These are phyloP conservation scores for Otatea glauca DNA, from an alignment of 176 grass and related monocot species.

Conservation along the genomic window DNA sequence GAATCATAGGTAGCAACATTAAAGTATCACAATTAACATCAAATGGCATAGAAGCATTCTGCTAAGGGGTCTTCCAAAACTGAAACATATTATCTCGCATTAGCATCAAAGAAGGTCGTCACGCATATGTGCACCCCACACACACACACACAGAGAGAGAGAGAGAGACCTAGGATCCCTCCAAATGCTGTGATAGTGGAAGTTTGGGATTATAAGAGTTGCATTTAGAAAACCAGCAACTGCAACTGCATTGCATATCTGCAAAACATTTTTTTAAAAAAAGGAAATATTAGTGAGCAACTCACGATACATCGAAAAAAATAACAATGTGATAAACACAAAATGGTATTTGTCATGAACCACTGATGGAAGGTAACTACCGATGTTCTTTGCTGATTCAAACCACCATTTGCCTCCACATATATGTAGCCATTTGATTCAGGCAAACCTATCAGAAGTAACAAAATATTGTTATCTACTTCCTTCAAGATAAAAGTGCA, in stretches of 20 bases:
- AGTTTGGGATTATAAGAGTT: constrained; percentile 93
- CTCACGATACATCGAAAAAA: background rate
- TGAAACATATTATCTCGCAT: background rate
- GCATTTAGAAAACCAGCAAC: constrained; percentile 98
- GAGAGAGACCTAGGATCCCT: constrained; percentile 86
- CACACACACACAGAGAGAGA: background rate
- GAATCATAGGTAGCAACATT: background rate
- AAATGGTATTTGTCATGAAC: constrained; percentile 3
- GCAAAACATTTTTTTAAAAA: constrained; percentile 30
- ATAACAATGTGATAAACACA: background rate
- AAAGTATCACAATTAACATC: too few relatives aligned
- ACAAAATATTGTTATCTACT: constrained; percentile 39
- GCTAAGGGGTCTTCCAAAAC: too few relatives aligned
- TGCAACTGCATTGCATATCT: constrained; percentile 99
- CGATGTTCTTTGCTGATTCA: constrained; percentile 98
- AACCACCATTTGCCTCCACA: constrained; percentile 95
- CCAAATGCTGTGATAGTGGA: constrained; percentile 99
- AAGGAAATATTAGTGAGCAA: constrained; percentile 41
- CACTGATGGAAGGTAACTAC: constrained; percentile 49
- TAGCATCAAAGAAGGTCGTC: too few relatives aligned
- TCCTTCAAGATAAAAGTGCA: constrained; percentile 34
- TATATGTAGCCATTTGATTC: constrained; percentile 98
- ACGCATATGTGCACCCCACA: background rate
- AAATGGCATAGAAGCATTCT: too few relatives aligned
- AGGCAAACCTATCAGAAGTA: constrained; percentile 62